Evolutionary conservation across 805 yeast species (phyloP).

Genomic region (Ogataea methylovora): DNA sequence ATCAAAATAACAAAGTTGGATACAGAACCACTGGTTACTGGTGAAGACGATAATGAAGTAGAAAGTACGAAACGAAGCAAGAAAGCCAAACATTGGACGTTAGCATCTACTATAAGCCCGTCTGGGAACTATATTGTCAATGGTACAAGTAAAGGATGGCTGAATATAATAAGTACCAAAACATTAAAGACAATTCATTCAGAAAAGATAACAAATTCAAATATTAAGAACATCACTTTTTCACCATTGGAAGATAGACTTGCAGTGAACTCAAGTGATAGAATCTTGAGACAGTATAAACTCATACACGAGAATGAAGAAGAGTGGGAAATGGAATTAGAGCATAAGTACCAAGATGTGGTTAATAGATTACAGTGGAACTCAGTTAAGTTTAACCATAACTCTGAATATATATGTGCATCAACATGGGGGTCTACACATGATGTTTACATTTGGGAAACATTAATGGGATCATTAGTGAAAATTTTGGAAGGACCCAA

Average conservation of each 20-base stretch:
- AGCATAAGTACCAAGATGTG: slow-evolving; percentile 83
- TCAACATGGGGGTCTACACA: slow-evolving; percentile 84
- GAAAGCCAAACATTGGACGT: slow-evolving; percentile 34
- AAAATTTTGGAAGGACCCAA: slow-evolving; percentile 87
- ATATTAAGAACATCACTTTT: slow-evolving; percentile 60
- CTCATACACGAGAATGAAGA: slow-evolving; percentile 32
- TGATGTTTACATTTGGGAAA: slow-evolving; percentile 90
- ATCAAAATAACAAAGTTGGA: slow-evolving; percentile 4
- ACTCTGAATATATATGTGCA: slow-evolving; percentile 81
- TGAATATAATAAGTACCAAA: slow-evolving; percentile 39
- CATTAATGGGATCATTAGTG: slow-evolving; percentile 77
- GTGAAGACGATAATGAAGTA: slow-evolving; percentile 9
- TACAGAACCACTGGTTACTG: slow-evolving; percentile 12
- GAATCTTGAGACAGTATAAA: slow-evolving; percentile 58
- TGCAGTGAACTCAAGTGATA: slow-evolving; percentile 71
- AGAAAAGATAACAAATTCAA: slow-evolving; percentile 52
- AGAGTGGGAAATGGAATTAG: slow-evolving; percentile 44
- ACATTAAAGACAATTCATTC: slow-evolving; percentile 30
- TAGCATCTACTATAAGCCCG: slow-evolving; percentile 44
- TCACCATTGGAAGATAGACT: slow-evolving; percentile 54
- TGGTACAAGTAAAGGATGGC: slow-evolving; percentile 78
- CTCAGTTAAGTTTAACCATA: slow-evolving; percentile 63
- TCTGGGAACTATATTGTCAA: slow-evolving; percentile 51
- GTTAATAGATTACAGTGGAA: slow-evolving; percentile 89
- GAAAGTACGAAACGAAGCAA: slow-evolving; percentile 9